Percentiles rank a stretch among this genome's conserved stretches.
These are phyloP conservation scores for Thelephora ganbajun DNA, from an alignment of 768 basidiomycete genomes.

Conservation along the genomic window DNA sequence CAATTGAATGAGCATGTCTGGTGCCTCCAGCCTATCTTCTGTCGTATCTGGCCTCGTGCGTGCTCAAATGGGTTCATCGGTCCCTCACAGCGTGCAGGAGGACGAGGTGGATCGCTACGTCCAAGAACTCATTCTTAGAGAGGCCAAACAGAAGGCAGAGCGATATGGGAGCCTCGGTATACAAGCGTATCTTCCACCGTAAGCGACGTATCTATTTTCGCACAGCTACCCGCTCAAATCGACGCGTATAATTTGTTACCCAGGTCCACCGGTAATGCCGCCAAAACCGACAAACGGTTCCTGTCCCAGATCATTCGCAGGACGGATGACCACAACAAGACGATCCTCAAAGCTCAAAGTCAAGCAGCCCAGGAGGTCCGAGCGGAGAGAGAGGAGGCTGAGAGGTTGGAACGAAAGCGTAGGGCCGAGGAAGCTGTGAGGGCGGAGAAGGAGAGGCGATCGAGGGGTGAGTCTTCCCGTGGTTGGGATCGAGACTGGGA, in stretches of 20 bases:
- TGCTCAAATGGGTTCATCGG: constrained; percentile 60
- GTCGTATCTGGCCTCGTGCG: constrained; percentile 73
- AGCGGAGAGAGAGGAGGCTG: constrained; percentile 48
- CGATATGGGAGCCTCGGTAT: constrained; percentile 67
- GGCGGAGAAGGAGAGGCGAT: constrained; percentile 41
- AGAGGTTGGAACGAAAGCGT: constrained; percentile 42
- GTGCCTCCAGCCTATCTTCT: constrained; percentile 51
- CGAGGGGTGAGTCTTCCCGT: constrained; percentile 16
- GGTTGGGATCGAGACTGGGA: constrained; percentile 29
- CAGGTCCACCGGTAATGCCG: constrained; percentile 35
- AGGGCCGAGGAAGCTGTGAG: constrained; percentile 67
- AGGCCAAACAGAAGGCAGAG: constrained; percentile 86
- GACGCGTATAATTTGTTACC: background rate
- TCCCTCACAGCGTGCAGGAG: constrained; percentile 47
- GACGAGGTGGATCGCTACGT: constrained; percentile 87
- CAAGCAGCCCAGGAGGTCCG: constrained; percentile 63
- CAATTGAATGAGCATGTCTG: constrained; percentile 29
- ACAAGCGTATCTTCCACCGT: constrained; percentile 61
- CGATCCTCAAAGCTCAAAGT: constrained; percentile 62
- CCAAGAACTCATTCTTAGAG: constrained; percentile 80
- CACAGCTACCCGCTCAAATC: background rate
- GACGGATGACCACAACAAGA: constrained; percentile 93
- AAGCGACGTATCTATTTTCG: constrained; percentile 9
- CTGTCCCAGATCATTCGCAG: constrained; percentile 76
- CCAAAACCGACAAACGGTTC: constrained; percentile 74